Evolutionary conservation across 768 basidiomycete species (phyloP).

Genomic region (Coprinopsis cinerea): DNA sequence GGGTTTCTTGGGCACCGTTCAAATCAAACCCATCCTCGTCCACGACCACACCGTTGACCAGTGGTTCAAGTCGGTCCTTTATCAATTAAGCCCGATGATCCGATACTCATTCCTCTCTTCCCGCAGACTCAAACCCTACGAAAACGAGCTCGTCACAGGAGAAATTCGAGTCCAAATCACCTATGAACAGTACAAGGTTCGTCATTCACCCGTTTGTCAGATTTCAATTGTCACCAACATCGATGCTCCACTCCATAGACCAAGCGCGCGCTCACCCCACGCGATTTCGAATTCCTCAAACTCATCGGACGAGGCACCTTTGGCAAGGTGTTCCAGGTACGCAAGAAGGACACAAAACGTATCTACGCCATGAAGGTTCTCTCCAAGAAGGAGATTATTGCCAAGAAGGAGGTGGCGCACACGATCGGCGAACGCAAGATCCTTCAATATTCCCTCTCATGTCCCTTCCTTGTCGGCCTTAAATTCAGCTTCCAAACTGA

Average conservation of each 20-base stretch:
- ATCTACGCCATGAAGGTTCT: constrained; percentile 99
- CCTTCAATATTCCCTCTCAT: constrained; percentile 86
- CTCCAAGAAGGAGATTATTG: constrained; percentile 97
- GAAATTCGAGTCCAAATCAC: constrained; percentile 94
- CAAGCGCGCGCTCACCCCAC: constrained; percentile 82
- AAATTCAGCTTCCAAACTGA: constrained; percentile 99
- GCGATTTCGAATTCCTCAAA: constrained; percentile 98
- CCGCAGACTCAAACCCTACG: constrained; percentile 63
- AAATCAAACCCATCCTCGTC: constrained; percentile 86
- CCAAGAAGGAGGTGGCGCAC: constrained; percentile 98
- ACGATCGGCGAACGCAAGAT: constrained; percentile 99
- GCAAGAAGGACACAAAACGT: constrained; percentile 95
- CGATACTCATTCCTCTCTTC: background rate
- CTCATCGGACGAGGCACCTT: constrained; percentile 98
- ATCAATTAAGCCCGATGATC: constrained; percentile 7
- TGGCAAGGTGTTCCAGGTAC: constrained; percentile 97
- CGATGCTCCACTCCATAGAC: constrained; percentile 43
- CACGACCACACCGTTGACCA: constrained; percentile 95
- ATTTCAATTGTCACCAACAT: constrained; percentile 9
- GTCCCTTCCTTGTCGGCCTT: constrained; percentile 95
- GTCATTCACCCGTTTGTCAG: constrained; percentile 20
- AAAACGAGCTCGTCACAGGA: constrained; percentile 80
- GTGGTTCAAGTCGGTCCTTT: constrained; percentile 80
- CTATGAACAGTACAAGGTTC: constrained; percentile 85
- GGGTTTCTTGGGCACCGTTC: constrained; percentile 84